Evolutionary conservation across 441 rosid species (phyloP).

Genomic region (Gossypium lobatum): DNA sequence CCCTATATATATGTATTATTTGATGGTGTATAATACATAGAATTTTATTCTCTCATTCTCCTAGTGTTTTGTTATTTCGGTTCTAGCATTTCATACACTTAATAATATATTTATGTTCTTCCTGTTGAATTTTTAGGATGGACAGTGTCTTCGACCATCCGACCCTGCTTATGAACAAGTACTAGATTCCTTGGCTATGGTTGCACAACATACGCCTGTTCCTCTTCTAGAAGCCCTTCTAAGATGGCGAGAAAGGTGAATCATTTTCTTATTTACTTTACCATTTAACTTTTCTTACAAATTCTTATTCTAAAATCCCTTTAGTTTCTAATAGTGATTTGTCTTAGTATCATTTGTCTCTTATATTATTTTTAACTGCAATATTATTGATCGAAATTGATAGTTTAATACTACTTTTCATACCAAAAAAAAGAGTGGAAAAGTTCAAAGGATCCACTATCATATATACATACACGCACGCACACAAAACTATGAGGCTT

Average conservation of each 20-base stretch:
- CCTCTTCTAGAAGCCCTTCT: conserved; percentile 97
- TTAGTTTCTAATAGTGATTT: neutral
- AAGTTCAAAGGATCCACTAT: no score
- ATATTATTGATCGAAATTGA: no score
- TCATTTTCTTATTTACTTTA: neutral
- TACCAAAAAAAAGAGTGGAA: no score
- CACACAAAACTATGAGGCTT: no score
- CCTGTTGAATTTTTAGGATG: conserved; percentile 57
- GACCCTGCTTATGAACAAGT: conserved; percentile 99
- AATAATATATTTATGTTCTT: neutral
- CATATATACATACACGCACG: no score
- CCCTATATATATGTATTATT: no score
- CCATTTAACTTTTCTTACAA: neutral
- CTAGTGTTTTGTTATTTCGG: no score
- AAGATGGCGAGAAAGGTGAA: conserved; percentile 87
- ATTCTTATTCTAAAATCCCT: neutral
- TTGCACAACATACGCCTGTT: conserved; percentile 97
- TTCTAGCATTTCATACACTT: no score
- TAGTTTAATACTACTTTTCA: no score
- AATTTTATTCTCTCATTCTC: no score
- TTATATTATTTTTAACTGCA: neutral
- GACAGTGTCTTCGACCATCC: conserved; percentile 94
- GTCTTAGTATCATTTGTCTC: neutral
- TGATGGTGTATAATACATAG: no score
- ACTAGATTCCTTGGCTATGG: conserved; percentile 93